phyloP scores from a whole-genome alignment of 805 yeast genomes.

The Kluyveromyces wickerhamii region DNA sequence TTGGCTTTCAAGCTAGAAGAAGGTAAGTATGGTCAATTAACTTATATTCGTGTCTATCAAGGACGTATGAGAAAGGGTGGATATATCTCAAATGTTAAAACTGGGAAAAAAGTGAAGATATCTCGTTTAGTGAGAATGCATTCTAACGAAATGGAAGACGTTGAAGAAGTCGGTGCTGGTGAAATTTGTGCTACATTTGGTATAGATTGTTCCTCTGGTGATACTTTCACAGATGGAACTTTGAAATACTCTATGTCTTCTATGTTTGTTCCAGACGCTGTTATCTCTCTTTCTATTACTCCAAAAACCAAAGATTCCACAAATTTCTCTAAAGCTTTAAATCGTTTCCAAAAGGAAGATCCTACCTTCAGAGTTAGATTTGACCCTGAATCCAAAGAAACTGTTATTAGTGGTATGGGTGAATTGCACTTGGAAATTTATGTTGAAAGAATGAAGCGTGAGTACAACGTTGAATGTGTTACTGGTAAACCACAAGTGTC shows the following conservation, averaged over 20 bases:
- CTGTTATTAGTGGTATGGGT: conserved; percentile 92
- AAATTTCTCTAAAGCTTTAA: conserved; percentile 93
- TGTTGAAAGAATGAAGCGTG: conserved; percentile 97
- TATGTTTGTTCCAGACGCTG: conserved; percentile 99
- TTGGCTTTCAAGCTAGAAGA: conserved; percentile 98
- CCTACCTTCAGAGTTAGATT: conserved; percentile 93
- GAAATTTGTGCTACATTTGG: conserved; percentile 99
- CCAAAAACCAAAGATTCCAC: conserved; percentile 84
- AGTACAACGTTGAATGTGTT: conserved; percentile 88
- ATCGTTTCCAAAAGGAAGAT: conserved; percentile 96
- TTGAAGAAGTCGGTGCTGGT: conserved; percentile 91
- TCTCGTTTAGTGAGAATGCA: conserved; percentile 97
- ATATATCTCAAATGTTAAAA: conserved; percentile 79
- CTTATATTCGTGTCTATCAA: conserved; percentile 94
- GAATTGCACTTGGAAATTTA: conserved; percentile 95
- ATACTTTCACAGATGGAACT: conserved; percentile 85
- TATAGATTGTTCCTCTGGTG: conserved; percentile 98
- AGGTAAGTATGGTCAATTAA: conserved; percentile 95
- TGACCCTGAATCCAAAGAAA: conserved; percentile 89
- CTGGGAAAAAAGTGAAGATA: conserved; percentile 89
- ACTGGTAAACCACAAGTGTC: conserved; percentile 98
- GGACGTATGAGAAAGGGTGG: conserved; percentile 89
- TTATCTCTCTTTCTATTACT: conserved; percentile 81
- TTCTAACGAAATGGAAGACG: conserved; percentile 98
- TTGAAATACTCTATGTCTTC: conserved; percentile 86